Evolutionary conservation across 805 yeast genomes (phyloP).

Genomic region (Kodamaea neixiangensis): DNA sequence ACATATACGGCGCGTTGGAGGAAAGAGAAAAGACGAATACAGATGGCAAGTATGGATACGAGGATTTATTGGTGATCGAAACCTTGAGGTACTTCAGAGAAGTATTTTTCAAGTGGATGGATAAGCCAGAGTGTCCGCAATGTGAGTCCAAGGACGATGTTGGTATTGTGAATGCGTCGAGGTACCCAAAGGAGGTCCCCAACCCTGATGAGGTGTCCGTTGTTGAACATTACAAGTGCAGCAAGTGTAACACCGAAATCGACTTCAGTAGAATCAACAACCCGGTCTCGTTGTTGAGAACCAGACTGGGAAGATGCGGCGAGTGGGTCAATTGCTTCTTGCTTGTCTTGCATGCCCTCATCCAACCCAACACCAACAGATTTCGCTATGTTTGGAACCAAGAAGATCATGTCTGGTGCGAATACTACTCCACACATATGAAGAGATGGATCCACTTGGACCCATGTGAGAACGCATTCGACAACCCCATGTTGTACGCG

Average conservation of each 20-base stretch:
- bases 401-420: constrained; percentile 98
- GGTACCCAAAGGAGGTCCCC: constrained; percentile 33
- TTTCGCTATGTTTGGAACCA: constrained; percentile 77
- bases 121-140: constrained; percentile 58
- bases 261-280: constrained; percentile 80
- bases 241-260: constrained; percentile 44
- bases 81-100: constrained; percentile 56
- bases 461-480: constrained; percentile 83
- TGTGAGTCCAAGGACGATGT: constrained; percentile 46
- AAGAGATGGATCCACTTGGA: constrained; percentile 86
- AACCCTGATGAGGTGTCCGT: constrained; percentile 49
- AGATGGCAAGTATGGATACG: constrained; percentile 24
- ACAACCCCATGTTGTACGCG: constrained; percentile 75
- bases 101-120: constrained; percentile 83
- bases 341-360: constrained; percentile 63
- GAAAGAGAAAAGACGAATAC: constrained; percentile 27
- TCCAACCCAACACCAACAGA: constrained; percentile 36
- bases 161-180: constrained; percentile 42
- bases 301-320: constrained; percentile 84
- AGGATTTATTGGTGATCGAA: constrained; percentile 38
- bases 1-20: constrained; percentile 64
- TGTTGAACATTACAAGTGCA: constrained; percentile 68
- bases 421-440: constrained; percentile 63
- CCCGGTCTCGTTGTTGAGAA: constrained; percentile 59
- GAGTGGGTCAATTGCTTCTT: constrained; percentile 92